A percentile compares a stretch with the other conserved stretches of the same genome.
Evolutionary conservation across 2,329 filamentous ascomycete genomes (phyloP).

Genomic region (Claviceps humidiphila): DNA sequence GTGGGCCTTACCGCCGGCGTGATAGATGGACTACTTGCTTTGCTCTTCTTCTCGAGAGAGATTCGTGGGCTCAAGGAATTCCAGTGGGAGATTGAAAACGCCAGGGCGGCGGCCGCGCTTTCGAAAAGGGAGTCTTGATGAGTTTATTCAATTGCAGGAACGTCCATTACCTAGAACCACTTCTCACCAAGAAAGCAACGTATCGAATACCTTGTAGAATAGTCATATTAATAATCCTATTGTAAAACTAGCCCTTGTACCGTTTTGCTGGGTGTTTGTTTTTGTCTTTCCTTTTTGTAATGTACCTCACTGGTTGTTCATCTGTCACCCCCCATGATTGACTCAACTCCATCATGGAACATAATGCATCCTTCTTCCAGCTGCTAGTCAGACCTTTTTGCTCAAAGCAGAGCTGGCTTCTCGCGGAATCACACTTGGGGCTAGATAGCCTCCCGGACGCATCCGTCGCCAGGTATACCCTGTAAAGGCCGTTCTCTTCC

Average conservation of each 20-base stretch:
- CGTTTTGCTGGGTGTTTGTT: background rate
- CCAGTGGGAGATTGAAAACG: conserved; percentile 77
- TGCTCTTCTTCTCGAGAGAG: conserved; percentile 78
- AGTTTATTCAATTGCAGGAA: background rate
- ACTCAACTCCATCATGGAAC: background rate
- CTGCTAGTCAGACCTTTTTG: background rate
- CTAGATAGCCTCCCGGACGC: conserved; percentile 20
- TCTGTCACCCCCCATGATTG: background rate
- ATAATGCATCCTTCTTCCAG: background rate
- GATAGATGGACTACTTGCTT: conserved; percentile 72
- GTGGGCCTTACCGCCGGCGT: conserved; percentile 63
- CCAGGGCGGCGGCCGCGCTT: conserved; percentile 30
- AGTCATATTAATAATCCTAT: conserved; percentile 1
- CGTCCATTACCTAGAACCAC: background rate
- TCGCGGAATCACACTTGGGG: conserved; percentile 3
- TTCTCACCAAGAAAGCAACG: background rate
- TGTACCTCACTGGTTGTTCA: too few species aligned
- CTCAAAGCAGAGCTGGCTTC: conserved; percentile 1
- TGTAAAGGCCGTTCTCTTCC: conserved; percentile 73
- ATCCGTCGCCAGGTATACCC: conserved; percentile 72
- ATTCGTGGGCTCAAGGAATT: conserved; percentile 77
- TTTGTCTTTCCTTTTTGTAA: background rate
- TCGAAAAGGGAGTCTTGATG: background rate
- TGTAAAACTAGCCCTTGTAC: background rate
- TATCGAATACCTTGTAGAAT: background rate